Conservation (phyloP, 75 land plant species). For the Gnetum montanum region DNA sequence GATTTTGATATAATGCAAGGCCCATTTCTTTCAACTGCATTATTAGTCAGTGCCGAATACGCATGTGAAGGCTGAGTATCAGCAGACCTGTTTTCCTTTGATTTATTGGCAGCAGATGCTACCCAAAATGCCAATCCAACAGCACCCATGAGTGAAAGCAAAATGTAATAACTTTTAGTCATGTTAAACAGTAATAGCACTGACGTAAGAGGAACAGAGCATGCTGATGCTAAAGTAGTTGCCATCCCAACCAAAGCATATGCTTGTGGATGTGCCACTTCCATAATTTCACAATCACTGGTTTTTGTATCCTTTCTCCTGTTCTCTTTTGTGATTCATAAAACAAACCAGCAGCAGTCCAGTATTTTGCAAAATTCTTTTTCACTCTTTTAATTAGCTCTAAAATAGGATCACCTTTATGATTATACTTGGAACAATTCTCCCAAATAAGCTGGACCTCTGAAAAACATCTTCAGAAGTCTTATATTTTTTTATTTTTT, state of each 20-base stretch:
- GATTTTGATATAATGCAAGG: constrained; percentile 19
- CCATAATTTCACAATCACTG: too few species aligned
- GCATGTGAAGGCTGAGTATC: constrained; percentile 21
- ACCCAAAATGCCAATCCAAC: constrained; percentile 99
- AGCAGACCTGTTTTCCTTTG: constrained; percentile 28
- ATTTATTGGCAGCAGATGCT: constrained; percentile 78
- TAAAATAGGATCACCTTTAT: constrained; percentile 84
- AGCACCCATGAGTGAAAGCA: constrained; percentile 99
- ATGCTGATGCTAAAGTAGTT: constrained; percentile 89
- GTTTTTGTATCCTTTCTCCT: too few species aligned
- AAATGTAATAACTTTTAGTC: constrained; percentile 90
- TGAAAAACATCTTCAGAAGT: constrained; percentile 75
- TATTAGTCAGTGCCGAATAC: constrained; percentile 31
- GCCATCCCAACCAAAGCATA: constrained; percentile 99
- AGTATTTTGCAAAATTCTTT: constrained; percentile 70
- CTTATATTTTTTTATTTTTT: constrained; percentile 58
- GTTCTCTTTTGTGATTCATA: constrained; percentile 17
- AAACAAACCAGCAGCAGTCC: constrained; percentile 62
- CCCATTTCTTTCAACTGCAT: constrained; percentile 21
- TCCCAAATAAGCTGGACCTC: constrained; percentile 82
- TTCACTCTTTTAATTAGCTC: constrained; percentile 77
- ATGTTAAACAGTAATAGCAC: constrained; percentile 94
- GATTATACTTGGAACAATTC: constrained; percentile 81
- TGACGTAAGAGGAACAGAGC: constrained; percentile 96
- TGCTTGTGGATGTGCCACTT: too few species aligned